Evolutionary conservation across 2,329 filamentous ascomycete species (phyloP).

Genomic region (Verticillium zaregamsianum): DNA sequence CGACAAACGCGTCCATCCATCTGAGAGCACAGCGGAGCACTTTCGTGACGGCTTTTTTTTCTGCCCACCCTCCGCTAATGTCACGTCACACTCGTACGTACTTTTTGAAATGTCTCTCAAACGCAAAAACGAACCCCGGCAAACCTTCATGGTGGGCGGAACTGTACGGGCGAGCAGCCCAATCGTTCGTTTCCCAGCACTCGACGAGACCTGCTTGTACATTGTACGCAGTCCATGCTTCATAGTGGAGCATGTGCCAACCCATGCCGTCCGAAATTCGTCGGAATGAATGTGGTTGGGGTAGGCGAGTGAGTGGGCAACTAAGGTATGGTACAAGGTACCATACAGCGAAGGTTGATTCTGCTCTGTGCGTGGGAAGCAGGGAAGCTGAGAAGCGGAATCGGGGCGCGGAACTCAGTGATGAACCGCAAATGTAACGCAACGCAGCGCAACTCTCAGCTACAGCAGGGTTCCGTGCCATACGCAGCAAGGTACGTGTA

Average conservation of each 20-base stretch:
- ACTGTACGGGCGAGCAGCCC: not conserved
- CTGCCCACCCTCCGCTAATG: not conserved
- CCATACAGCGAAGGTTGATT: not conserved
- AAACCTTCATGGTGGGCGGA: not conserved
- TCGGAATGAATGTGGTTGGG: not conserved
- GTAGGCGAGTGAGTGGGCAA: not conserved
- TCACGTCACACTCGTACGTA: not conserved
- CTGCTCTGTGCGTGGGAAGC: not conserved
- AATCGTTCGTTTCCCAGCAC: not conserved
- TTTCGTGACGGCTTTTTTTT: not conserved
- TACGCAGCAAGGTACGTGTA: not conserved
- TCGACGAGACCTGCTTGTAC: not conserved
- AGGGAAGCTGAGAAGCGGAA: not conserved
- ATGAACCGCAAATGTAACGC: not conserved
- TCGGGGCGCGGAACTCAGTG: too few species aligned
- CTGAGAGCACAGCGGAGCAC: not conserved
- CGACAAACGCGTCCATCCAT: not conserved
- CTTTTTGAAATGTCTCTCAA: too few species aligned
- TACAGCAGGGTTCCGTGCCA: not conserved
- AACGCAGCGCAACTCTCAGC: not conserved
- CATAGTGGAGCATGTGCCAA: not conserved
- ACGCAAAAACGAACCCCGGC: not conserved
- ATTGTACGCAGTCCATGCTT: not conserved
- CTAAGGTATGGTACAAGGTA: not conserved
- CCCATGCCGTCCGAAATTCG: not conserved